Evolutionary conservation across 2,329 filamentous ascomycete species (phyloP).

Genomic region (Calonectria pauciramosa): DNA sequence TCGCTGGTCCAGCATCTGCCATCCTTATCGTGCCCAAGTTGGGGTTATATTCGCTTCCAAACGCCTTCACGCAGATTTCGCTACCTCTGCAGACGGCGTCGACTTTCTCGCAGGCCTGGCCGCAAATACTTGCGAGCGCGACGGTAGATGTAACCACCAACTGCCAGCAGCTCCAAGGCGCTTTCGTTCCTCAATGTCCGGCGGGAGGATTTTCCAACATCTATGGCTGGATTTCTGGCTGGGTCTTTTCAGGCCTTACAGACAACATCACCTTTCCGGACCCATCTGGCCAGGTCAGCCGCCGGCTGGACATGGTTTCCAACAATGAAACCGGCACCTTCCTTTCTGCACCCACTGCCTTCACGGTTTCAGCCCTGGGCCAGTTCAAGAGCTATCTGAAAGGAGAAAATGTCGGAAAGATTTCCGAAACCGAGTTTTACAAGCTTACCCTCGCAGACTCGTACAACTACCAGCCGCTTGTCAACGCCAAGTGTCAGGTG

Average conservation of each 20-base stretch:
- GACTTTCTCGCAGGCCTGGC: background rate
- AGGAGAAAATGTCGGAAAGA: background rate
- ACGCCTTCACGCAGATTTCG: background rate
- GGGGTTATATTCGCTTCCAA: background rate
- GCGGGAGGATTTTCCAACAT: background rate
- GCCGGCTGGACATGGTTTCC: background rate
- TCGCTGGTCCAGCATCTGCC: background rate
- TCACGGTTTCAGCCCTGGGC: background rate
- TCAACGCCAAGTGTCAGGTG: background rate
- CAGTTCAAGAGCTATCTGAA: background rate
- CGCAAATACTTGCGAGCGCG: background rate
- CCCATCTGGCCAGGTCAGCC: background rate
- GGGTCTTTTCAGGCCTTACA: background rate
- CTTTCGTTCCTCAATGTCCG: background rate
- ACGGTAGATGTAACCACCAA: background rate
- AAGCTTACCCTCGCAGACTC: background rate
- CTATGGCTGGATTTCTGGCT: background rate
- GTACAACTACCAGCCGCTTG: background rate
- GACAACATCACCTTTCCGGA: background rate
- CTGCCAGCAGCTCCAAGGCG: background rate
- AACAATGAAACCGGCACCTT: background rate
- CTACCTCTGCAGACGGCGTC: background rate
- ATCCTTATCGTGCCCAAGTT: background rate
- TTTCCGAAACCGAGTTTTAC: background rate
- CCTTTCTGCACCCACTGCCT: background rate